Evolutionary conservation across 306 rosid genomes (phyloP).

Genomic region (Castanospermum australe): DNA sequence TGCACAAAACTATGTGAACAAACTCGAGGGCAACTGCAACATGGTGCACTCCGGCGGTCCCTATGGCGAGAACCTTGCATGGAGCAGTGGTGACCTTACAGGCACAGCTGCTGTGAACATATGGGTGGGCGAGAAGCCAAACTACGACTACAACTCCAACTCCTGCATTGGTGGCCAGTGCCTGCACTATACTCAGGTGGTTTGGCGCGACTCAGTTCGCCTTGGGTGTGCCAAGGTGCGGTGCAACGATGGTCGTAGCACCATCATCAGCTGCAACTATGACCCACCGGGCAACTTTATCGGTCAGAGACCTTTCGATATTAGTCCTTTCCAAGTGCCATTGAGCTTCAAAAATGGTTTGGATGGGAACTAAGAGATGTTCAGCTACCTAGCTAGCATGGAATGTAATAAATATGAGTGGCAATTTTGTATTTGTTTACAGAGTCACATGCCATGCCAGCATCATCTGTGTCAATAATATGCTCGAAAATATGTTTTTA

Average conservation of each 20-base stretch:
- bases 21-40: constrained; percentile 9
- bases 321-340: constrained; percentile 10
- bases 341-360: not conserved
- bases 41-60: constrained; percentile 39
- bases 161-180: constrained; percentile 27
- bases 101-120: constrained; percentile 32
- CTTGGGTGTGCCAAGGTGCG: constrained; percentile 39
- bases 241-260: constrained; percentile 20
- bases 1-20: constrained; percentile 33
- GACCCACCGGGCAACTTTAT: constrained; percentile 28
- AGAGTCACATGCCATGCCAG: not conserved
- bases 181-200: constrained; percentile 37
- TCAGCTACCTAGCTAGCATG: not conserved
- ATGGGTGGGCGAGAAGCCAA: constrained; percentile 30
- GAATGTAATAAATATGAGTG: not conserved
- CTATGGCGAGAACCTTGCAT: constrained; percentile 54
- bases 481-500: too few species aligned
- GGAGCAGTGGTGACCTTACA: constrained; percentile 15
- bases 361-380: not conserved
- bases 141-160: constrained; percentile 22
- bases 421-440: not conserved
- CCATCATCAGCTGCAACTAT: constrained; percentile 30
- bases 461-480: not conserved
- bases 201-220: constrained; percentile 28
- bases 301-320: constrained; percentile 32